Evolutionary conservation across 345 rosid species (phyloP), one percentile per base, ranked within the genome.

Genomic region (Dimocarpus longan): DNA sequence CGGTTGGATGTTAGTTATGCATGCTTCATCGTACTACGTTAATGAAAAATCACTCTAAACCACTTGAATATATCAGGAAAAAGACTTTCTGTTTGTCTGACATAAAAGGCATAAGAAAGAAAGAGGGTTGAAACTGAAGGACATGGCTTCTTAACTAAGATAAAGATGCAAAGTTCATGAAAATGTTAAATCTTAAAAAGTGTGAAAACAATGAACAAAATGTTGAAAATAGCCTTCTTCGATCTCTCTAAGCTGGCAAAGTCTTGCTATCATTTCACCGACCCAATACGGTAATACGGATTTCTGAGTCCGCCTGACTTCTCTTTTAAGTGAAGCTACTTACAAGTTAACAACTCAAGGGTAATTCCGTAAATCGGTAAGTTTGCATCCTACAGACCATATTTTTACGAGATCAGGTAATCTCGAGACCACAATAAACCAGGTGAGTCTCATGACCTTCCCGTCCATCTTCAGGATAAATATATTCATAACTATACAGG

Each of bases 261-360:
- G 52, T 52, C 52, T 21, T n/a, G 67, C 48, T 42, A 83, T 81
- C 75, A 74, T 79, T 69, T 40, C 66, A 68, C 67, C 68, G 56
- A 24, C 76, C 77, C 75, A 37, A 40, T 13, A 50, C 50, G 66
- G 65, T 67, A 0, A 48, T 9, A 59, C 13, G 26, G 15, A 15
- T 26, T 24, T 24, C 84, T n/a, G 71, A 46, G 26, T 16, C 24
- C 1, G 1, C 39, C 19, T 70, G 32, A 71, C 82, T 80, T 81
- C 71, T 71, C 85, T 86, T 86, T 13, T 39, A 82, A 80, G 81
- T 46, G 26, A 86, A 82, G 87, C 70, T 63, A 79, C 66, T 21
- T 66, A 8, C 68, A 43, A 24, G 3, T 32, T 32, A 3, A 32
- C 37, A 32, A 32, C 48, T 32, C 43, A 16, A 40, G 2, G n/a